phyloP scores from a whole-genome alignment of 2,329 filamentous ascomycete genomes.

The Beauveria sp. region DNA sequence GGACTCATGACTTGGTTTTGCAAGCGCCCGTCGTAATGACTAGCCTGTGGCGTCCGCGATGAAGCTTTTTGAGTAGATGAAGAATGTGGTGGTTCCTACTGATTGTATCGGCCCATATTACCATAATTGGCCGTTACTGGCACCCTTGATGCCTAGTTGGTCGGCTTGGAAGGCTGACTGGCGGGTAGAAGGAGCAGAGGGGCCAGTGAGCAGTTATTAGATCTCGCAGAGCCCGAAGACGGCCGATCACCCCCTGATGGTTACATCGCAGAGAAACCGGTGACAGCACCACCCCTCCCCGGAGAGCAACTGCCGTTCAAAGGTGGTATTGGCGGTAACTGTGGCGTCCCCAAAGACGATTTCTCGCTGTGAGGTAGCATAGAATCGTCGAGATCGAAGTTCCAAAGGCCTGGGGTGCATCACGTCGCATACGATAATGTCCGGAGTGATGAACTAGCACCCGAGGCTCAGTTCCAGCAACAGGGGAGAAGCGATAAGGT shows the following conservation, averaged over 20 bases:
- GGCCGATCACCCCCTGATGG: conserved; percentile 16
- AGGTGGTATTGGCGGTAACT: conserved; percentile 9
- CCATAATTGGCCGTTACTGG: neutral
- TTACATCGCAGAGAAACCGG: conserved; percentile 19
- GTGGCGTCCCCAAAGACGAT: conserved; percentile 8
- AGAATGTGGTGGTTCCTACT: neutral
- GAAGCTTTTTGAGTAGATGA: no score
- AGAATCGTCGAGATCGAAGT: conserved; percentile 9
- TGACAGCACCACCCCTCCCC: conserved; percentile 12
- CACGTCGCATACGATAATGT: neutral
- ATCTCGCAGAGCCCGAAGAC: conserved; percentile 7
- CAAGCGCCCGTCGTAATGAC: neutral
- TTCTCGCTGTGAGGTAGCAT: conserved; percentile 8
- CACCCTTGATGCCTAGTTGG: neutral
- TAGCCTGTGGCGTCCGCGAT: neutral
- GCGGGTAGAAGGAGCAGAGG: neutral
- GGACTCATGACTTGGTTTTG: neutral
- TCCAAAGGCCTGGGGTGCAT: conserved; percentile 13
- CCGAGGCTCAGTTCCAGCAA: neutral
- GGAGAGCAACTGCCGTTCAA: conserved; percentile 10
- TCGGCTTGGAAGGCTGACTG: neutral
- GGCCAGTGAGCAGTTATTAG: neutral
- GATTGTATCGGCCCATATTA: neutral
- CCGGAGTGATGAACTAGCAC: neutral
- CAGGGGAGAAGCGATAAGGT: neutral